Conservation (phyloP, 164 flowering plant species). For the Tinospora cordifolia region DNA sequence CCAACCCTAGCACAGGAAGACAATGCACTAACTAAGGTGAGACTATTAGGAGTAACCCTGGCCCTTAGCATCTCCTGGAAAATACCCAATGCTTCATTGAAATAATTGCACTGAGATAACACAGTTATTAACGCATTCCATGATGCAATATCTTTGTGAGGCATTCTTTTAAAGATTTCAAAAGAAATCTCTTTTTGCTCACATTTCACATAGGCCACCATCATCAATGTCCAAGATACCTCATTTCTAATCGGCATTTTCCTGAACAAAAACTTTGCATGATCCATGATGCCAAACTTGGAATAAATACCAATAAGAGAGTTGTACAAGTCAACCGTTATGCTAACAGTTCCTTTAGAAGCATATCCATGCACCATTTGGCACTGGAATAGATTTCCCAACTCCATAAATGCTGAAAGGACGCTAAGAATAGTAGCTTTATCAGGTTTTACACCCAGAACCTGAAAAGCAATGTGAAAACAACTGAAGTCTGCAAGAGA, state of each 20-base stretch:
- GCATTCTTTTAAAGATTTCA: conserved; percentile 13
- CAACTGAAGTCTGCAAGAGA: not conserved
- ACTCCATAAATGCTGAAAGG: conserved; percentile 8
- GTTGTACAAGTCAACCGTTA: conserved; percentile 5
- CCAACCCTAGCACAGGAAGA: conserved; percentile 9
- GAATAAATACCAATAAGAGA: conserved; percentile 11
- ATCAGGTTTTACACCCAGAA: conserved; percentile 8
- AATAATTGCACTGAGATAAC: conserved; percentile 6
- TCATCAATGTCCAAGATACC: conserved; percentile 10
- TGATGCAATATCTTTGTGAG: conserved; percentile 11
- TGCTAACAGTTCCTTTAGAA: not conserved
- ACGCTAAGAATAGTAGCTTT: conserved; percentile 11
- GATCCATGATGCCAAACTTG: conserved; percentile 10
- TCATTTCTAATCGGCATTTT: conserved; percentile 11
- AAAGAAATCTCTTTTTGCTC: conserved; percentile 12
- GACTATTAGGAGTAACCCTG: conserved; percentile 8
- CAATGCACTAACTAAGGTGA: conserved; percentile 10
- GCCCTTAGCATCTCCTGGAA: conserved; percentile 13
- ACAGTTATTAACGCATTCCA: conserved; percentile 16
- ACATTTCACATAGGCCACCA: conserved; percentile 11
- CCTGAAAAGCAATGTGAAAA: conserved; percentile 3
- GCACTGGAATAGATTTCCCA: not conserved
- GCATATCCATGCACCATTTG: conserved; percentile 10
- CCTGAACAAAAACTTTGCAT: conserved; percentile 10
- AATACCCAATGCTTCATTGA: conserved; percentile 12